Evolutionary conservation across 2,329 filamentous ascomycete genomes (phyloP).

Genomic region (Cadophora gregata): DNA sequence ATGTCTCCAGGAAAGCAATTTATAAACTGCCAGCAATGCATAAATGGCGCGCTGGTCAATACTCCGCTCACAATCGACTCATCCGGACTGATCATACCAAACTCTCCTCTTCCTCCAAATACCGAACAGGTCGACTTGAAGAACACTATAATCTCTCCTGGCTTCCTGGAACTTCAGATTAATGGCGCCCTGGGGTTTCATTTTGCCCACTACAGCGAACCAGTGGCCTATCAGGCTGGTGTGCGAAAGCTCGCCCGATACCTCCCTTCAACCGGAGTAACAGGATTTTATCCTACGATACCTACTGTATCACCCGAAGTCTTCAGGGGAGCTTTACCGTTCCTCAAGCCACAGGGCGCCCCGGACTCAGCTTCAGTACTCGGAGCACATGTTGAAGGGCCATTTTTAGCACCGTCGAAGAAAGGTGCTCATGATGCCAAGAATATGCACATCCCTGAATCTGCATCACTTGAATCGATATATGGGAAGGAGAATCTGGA

Average conservation of each 20-base stretch:
- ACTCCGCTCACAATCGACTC: constrained; percentile 34
- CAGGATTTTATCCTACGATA: constrained; percentile 59
- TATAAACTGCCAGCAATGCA: constrained; percentile 39
- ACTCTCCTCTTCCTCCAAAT: constrained; percentile 32
- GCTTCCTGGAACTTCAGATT: constrained; percentile 61
- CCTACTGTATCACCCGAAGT: constrained; percentile 55
- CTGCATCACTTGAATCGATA: constrained; percentile 41
- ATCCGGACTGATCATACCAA: constrained; percentile 38
- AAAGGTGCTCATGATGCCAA: constrained; percentile 55
- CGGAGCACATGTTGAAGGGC: constrained; percentile 62
- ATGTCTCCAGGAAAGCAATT: constrained; percentile 36
- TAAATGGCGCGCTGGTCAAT: constrained; percentile 31
- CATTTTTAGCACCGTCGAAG: constrained; percentile 58
- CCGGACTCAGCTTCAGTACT: constrained; percentile 54
- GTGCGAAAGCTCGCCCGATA: constrained; percentile 54
- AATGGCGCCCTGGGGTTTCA: constrained; percentile 57
- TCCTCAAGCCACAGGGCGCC: constrained; percentile 51
- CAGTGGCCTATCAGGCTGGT: constrained; percentile 47
- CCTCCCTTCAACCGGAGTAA: constrained; percentile 57
- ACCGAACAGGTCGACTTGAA: constrained; percentile 49
- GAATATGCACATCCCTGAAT: constrained; percentile 38
- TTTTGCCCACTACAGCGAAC: constrained; percentile 55
- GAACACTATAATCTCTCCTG: constrained; percentile 57
- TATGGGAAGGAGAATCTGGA: constrained; percentile 53
- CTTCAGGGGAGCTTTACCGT: constrained; percentile 53